A percentile compares a stretch with the other conserved stretches of the same genome.
Conservation (phyloP, 2,329 filamentous ascomycete genomes). For the Pyrenochaeta sp. region DNA sequence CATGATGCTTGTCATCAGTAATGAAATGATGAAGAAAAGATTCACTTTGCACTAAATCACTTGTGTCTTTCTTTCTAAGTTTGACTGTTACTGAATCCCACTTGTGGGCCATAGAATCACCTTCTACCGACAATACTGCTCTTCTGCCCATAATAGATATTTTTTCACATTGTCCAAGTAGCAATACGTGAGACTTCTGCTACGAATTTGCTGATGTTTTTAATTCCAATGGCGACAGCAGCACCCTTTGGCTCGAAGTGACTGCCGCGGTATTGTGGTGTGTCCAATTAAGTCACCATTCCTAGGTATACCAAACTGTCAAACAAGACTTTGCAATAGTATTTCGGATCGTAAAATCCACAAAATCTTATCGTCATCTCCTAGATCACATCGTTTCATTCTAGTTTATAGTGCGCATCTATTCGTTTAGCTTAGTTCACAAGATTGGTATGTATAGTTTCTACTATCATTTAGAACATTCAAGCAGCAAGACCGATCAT, state of each 20-base stretch:
- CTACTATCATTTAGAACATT: slow-evolving; percentile 8
- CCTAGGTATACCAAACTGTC: too few relatives aligned
- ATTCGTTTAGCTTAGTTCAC: background rate
- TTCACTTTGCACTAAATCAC: too few relatives aligned
- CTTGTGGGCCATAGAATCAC: too few relatives aligned
- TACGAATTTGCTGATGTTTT: background rate
- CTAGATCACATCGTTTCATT: too few relatives aligned
- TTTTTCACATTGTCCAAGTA: background rate
- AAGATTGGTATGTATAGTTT: background rate
- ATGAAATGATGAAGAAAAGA: background rate
- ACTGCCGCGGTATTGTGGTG: too few relatives aligned
- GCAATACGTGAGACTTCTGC: background rate
- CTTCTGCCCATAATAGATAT: background rate
- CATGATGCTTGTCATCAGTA: background rate
- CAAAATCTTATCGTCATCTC: too few relatives aligned
- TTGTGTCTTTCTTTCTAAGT: too few relatives aligned
- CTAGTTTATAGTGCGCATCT: background rate
- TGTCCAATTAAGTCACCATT: too few relatives aligned
- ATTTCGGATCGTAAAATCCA: too few relatives aligned
- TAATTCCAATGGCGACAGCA: background rate
- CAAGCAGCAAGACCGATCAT: slow-evolving; percentile 18
- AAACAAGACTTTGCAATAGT: too few relatives aligned
- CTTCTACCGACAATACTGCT: too few relatives aligned
- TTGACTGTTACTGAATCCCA: too few relatives aligned
- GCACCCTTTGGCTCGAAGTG: background rate